Percentiles rank a stretch among this genome's conserved stretches.
phyloP scores from a whole-genome alignment of 2,329 filamentous ascomycete genomes.

The Monilinia fructicola region DNA sequence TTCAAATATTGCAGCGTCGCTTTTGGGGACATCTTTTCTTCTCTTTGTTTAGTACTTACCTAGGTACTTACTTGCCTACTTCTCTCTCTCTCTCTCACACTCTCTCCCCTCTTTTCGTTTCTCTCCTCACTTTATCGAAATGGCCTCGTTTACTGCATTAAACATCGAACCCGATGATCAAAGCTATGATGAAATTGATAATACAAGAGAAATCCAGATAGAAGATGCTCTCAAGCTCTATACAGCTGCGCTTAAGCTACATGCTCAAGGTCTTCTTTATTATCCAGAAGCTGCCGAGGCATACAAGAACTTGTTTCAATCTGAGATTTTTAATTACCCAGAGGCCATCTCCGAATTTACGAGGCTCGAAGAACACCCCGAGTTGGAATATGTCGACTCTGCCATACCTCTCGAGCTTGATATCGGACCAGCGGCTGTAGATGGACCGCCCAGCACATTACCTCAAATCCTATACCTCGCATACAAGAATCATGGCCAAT shows the following conservation, averaged over 20 bases:
- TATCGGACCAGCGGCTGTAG: slow-evolving; percentile 60
- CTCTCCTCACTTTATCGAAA: not conserved
- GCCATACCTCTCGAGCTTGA: slow-evolving; percentile 53
- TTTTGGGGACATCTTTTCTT: no score
- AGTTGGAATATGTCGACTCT: slow-evolving; percentile 50
- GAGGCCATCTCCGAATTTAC: slow-evolving; percentile 85
- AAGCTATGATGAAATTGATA: slow-evolving; percentile 86
- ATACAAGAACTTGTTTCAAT: slow-evolving; percentile 81
- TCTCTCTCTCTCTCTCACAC: no score
- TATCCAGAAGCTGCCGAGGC: slow-evolving; percentile 76
- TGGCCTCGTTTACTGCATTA: slow-evolving; percentile 69
- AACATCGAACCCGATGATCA: slow-evolving; percentile 94
- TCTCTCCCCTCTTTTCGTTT: no score
- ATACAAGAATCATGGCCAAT: slow-evolving; percentile 94
- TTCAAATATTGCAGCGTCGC: not conserved
- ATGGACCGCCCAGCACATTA: slow-evolving; percentile 75
- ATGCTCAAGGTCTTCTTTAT: slow-evolving; percentile 77
- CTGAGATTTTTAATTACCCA: slow-evolving; percentile 90
- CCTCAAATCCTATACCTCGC: slow-evolving; percentile 89
- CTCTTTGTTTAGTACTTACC: no score
- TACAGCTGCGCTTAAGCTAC: slow-evolving; percentile 84
- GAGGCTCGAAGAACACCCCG: slow-evolving; percentile 60
- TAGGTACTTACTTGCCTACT: no score
- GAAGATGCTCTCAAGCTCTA: slow-evolving; percentile 96
- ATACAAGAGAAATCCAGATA: slow-evolving; percentile 92